Evolutionary conservation across 208 protist genomes (phyloP), one percentile per base, ranked within the genome.

Genomic region (Blechomonas ayalai): DNA sequence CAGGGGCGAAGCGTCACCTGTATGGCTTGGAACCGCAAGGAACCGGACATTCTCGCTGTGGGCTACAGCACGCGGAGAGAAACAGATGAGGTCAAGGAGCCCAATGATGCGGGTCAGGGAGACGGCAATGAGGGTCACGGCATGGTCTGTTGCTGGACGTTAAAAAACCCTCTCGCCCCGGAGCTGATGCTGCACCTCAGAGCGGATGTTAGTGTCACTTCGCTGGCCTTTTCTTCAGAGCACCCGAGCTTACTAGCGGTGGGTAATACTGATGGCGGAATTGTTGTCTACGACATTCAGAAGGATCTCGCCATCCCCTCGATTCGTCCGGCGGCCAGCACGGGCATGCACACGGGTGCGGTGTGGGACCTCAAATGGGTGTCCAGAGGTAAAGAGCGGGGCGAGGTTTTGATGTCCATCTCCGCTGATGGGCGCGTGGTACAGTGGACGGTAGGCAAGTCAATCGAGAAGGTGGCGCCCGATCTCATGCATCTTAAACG

Each of bases 281-380:
- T 98, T 40, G 85, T 84, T 15, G 80, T 97, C 23, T 98, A 95
- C 54, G 92, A 97, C 55, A 81, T 97, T 16, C 76, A 86, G 56
- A 83, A 79, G 56, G 69, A 90, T 22, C 51, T 82, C n/a, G 56
- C 56, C 24, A 35, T 45, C 13, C 87, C 88, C 16, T 78, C 75
- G 15, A 85, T 96, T 45, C 58, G 72, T 28, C 68, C 66, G 12
- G 62, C 82, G 19, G 36, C 71, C 18, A 64, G 63, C 3, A 54
- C 60, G 7, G 88, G 91, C 2, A 91, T 92, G 68, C 95, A 98
- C 77, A 97, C 85, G 10, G 93, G 94, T 37, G 78, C 94, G 0
- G 86, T 98, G 20, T 98, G 95, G 94, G 84, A 96, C 42, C 45
- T 97, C 26, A 71, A 79, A 49, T 98, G 95, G 95, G 86, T 97